Evolutionary conservation across 2,329 filamentous ascomycete genomes (phyloP).

Genomic region (Neofusicoccum sp.): DNA sequence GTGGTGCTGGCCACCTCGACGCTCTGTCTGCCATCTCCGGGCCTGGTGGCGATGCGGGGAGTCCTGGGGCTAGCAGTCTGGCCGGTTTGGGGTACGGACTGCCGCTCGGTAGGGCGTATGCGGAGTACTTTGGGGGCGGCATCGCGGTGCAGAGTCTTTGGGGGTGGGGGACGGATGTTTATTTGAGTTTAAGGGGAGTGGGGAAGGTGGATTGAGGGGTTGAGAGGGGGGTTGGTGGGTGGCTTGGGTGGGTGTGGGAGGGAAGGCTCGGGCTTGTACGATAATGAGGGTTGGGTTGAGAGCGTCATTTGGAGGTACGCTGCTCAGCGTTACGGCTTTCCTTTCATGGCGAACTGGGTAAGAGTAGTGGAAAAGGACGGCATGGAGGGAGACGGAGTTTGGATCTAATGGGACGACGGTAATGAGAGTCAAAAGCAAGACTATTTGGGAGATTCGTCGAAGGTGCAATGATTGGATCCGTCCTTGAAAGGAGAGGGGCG

Average conservation of each 20-base stretch:
- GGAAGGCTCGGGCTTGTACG: neutral
- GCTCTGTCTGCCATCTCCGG: conserved; percentile 71
- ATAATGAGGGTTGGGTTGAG: neutral
- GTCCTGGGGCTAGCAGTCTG: conserved; percentile 43
- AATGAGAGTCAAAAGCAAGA: too few relatives aligned
- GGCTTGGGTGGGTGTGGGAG: neutral
- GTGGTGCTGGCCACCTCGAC: conserved; percentile 57
- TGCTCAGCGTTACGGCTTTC: too few relatives aligned
- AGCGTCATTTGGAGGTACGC: too few relatives aligned
- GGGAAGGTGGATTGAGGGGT: conserved; percentile 42
- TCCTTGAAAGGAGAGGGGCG: too few relatives aligned
- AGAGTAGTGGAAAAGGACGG: too few relatives aligned
- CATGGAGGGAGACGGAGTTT: too few relatives aligned
- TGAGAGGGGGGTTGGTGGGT: neutral
- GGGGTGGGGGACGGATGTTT: conserved; percentile 82
- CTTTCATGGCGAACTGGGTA: neutral
- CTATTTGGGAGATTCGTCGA: too few relatives aligned
- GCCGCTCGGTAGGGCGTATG: conserved; percentile 88
- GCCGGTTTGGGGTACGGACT: conserved; percentile 92
- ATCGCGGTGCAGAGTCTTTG: conserved; percentile 94
- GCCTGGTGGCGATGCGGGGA: conserved; percentile 1
- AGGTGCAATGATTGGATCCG: too few relatives aligned
- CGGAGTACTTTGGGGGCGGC: conserved; percentile 96
- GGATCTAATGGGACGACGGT: too few relatives aligned
- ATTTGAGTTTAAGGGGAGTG: conserved; percentile 63